Percentiles rank a stretch among this genome's conserved stretches.
Conservation (phyloP, 2,329 filamentous ascomycete genomes). For the Paraphaeosphaeria minitans region DNA sequence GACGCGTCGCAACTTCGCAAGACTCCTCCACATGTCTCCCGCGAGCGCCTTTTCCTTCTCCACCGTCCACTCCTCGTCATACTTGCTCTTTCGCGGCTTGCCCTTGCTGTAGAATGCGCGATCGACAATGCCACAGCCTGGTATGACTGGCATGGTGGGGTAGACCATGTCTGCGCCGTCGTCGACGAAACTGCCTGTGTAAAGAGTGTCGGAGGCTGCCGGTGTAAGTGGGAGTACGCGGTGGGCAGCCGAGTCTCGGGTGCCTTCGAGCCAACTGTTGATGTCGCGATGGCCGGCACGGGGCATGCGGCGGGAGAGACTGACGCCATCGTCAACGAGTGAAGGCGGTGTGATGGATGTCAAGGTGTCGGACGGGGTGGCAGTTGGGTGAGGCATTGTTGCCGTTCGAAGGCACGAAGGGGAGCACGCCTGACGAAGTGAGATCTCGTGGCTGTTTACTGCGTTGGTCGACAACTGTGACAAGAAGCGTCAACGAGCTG, state of each 20-base stretch:
- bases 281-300: slow-evolving; percentile 10
- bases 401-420: neutral
- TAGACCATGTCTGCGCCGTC: slow-evolving; percentile 32
- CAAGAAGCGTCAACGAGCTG: too few relatives aligned
- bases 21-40: slow-evolving; percentile 28
- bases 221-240: slow-evolving; percentile 6
- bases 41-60: slow-evolving; percentile 28
- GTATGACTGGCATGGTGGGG: neutral
- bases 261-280: slow-evolving; percentile 21
- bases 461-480: too few relatives aligned
- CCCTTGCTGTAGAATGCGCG: slow-evolving; percentile 21
- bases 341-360: slow-evolving; percentile 24
- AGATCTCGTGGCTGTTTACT: neutral
- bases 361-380: slow-evolving; percentile 13
- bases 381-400: neutral
- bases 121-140: slow-evolving; percentile 27
- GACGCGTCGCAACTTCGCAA: slow-evolving; percentile 19
- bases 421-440: neutral
- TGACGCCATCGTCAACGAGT: slow-evolving; percentile 31
- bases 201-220: slow-evolving; percentile 13
- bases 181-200: slow-evolving; percentile 36
- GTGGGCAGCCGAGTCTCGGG: neutral
- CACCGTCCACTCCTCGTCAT: slow-evolving; percentile 21
- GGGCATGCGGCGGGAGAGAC: slow-evolving; percentile 24
- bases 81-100: slow-evolving; percentile 9